These are phyloP conservation scores for Boletellus deceptivus DNA, from an alignment of 1,284 basidiomycete species.

Conservation along the genomic window DNA sequence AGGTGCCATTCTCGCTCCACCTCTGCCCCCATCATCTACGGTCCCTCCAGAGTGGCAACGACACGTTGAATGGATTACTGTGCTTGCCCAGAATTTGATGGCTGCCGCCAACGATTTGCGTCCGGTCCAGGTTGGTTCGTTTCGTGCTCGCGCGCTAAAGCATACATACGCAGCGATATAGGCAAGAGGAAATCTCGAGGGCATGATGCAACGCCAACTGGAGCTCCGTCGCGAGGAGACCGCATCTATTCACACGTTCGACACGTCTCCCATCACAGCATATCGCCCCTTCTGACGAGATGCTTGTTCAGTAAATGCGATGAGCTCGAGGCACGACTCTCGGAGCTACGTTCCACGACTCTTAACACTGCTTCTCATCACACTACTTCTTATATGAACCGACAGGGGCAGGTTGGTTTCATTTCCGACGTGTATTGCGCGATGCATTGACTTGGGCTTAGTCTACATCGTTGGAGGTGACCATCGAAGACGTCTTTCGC, in stretches of 20 bases:
- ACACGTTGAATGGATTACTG: slow-evolving; percentile 71
- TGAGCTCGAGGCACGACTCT: slow-evolving; percentile 57
- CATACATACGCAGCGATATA: slow-evolving; percentile 26
- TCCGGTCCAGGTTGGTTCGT: slow-evolving; percentile 63
- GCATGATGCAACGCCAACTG: slow-evolving; percentile 73
- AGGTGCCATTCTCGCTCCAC: slow-evolving; percentile 59
- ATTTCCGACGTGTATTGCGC: not conserved
- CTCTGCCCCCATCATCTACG: slow-evolving; percentile 48
- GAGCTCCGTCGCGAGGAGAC: slow-evolving; percentile 70
- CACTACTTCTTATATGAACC: not conserved
- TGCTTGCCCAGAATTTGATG: slow-evolving; percentile 78
- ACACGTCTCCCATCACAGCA: slow-evolving; percentile 4
- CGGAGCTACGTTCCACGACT: slow-evolving; percentile 43
- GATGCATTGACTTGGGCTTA: slow-evolving; percentile 6
- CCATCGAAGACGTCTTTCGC: slow-evolving; percentile 46
- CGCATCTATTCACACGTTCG: slow-evolving; percentile 58
- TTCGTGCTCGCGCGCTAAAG: not conserved
- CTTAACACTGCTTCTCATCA: slow-evolving; percentile 14
- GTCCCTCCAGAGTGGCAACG: slow-evolving; percentile 65
- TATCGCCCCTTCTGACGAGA: slow-evolving; percentile 7
- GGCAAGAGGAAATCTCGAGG: slow-evolving; percentile 71
- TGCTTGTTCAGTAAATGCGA: slow-evolving; percentile 58
- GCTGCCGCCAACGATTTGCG: slow-evolving; percentile 77
- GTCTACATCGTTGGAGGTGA: slow-evolving; percentile 17
- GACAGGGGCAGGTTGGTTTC: slow-evolving; percentile 18